Conservation (phyloP, 208 protist genomes). For the Blastocrithidia nonstop region DNA sequence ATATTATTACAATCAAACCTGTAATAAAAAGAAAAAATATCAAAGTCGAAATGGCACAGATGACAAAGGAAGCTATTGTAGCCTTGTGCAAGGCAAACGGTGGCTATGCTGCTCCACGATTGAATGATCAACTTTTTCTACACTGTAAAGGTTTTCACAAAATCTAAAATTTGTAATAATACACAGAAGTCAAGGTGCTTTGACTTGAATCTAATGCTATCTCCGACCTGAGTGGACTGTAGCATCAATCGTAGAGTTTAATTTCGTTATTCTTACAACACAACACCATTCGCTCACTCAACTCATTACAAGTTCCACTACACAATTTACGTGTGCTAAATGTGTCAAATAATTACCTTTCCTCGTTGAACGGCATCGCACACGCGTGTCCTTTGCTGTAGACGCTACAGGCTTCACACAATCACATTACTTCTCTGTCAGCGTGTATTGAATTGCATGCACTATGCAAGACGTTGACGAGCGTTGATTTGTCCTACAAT, state of each 20-base stretch:
- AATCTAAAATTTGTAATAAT: constrained; percentile 81
- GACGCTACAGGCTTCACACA: constrained; percentile 56
- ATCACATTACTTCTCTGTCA: constrained; percentile 52
- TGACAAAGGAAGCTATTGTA: constrained; percentile 66
- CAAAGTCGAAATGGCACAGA: constrained; percentile 64
- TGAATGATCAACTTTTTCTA: constrained; percentile 85
- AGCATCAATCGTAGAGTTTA: constrained; percentile 31
- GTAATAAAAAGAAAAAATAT: too few species aligned
- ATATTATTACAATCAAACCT: too few species aligned
- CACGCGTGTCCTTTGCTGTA: constrained; percentile 33
- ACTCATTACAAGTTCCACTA: constrained; percentile 20
- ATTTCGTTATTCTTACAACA: constrained; percentile 89
- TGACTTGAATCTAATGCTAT: constrained; percentile 92
- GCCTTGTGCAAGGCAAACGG: constrained; percentile 74
- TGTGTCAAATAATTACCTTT: constrained; percentile 58
- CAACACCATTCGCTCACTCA: constrained; percentile 74
- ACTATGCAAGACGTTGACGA: constrained; percentile 49
- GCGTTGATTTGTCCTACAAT: constrained; percentile 89
- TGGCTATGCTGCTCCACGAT: constrained; percentile 62
- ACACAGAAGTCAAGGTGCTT: constrained; percentile 79
- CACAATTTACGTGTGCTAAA: constrained; percentile 72
- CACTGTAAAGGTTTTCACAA: constrained; percentile 83
- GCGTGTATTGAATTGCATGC: constrained; percentile 58
- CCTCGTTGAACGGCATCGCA: constrained; percentile 39
- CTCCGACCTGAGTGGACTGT: constrained; percentile 59